Percentiles rank a stretch among this genome's conserved stretches.
Conservation (phyloP, 179 eudicot species). For the Beta corolliflora region DNA sequence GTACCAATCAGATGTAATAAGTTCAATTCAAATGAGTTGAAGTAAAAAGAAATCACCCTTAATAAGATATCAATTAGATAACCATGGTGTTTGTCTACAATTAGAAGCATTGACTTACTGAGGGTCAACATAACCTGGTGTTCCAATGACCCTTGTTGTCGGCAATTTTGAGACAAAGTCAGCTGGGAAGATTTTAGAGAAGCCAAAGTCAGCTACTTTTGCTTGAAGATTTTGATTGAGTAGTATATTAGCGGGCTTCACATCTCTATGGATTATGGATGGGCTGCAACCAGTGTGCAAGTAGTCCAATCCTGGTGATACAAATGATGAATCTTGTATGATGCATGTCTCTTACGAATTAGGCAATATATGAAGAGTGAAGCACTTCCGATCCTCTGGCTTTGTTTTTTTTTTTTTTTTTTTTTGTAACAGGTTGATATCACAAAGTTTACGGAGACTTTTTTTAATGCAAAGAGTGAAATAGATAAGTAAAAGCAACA, state of each 20-base stretch:
- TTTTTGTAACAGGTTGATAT: too few relatives aligned
- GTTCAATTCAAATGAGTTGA: too few relatives aligned
- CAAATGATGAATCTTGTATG: background rate
- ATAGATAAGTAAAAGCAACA: too few relatives aligned
- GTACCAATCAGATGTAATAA: too few relatives aligned
- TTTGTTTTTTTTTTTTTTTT: too few relatives aligned
- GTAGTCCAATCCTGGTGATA: constrained; percentile 50
- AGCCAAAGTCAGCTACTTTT: constrained; percentile 60
- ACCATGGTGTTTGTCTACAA: background rate
- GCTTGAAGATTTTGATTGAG: constrained; percentile 41
- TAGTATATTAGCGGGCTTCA: constrained; percentile 55
- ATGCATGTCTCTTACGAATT: too few relatives aligned
- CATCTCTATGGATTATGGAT: constrained; percentile 65
- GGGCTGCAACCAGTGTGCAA: constrained; percentile 59
- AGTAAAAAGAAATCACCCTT: too few relatives aligned
- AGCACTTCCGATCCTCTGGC: too few relatives aligned
- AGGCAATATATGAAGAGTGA: too few relatives aligned
- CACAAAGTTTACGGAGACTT: too few relatives aligned
- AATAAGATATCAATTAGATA: too few relatives aligned
- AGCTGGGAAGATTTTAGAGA: constrained; percentile 46
- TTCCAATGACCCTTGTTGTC: constrained; percentile 45
- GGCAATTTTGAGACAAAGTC: constrained; percentile 30
- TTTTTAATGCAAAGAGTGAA: too few relatives aligned
- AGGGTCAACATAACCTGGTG: constrained; percentile 55
- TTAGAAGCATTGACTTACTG: constrained; percentile 36